phyloP scores from a whole-genome alignment of 2,329 filamentous ascomycete species.

The Colletotrichum eremochloae region DNA sequence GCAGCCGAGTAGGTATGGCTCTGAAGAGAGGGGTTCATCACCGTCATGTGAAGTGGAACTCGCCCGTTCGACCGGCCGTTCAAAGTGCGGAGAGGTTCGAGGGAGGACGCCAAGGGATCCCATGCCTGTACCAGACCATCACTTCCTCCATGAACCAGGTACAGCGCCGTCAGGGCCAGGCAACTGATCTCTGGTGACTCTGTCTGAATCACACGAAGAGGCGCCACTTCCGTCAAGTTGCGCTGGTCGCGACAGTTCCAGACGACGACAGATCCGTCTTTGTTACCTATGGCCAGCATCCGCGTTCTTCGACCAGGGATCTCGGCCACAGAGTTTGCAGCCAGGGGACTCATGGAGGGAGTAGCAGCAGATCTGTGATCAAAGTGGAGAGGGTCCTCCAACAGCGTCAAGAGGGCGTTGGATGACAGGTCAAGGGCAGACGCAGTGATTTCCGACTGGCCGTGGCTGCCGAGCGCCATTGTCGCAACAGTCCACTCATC shows the following conservation, averaged over 20 bases:
- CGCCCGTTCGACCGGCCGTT: slow-evolving; percentile 87
- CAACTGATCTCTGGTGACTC: slow-evolving; percentile 90
- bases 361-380: slow-evolving; percentile 60
- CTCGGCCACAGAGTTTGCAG: slow-evolving; percentile 57
- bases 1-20: slow-evolving; percentile 85
- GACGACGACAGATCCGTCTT: slow-evolving; percentile 79
- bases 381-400: slow-evolving; percentile 81
- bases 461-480: slow-evolving; percentile 51
- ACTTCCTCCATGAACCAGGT: slow-evolving; percentile 92
- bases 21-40: slow-evolving; percentile 68
- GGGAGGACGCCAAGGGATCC: slow-evolving; percentile 90
- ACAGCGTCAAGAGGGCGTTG: slow-evolving; percentile 76
- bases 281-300: slow-evolving; percentile 85
- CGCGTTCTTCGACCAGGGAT: slow-evolving; percentile 89
- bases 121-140: slow-evolving; percentile 96
- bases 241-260: slow-evolving; percentile 84
- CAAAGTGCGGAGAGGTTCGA: slow-evolving; percentile 84
- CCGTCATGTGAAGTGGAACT: slow-evolving; percentile 78
- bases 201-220: slow-evolving; percentile 87
- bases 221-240: slow-evolving; percentile 74
- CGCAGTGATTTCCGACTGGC: slow-evolving; percentile 74
- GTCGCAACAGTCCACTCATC: slow-evolving; percentile 38
- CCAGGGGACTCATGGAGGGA: slow-evolving; percentile 59
- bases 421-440: slow-evolving; percentile 81
- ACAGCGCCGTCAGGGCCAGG: slow-evolving; percentile 85